Conservation (phyloP, 352 stramenopile genomes). For the Phytophthora pisi region DNA sequence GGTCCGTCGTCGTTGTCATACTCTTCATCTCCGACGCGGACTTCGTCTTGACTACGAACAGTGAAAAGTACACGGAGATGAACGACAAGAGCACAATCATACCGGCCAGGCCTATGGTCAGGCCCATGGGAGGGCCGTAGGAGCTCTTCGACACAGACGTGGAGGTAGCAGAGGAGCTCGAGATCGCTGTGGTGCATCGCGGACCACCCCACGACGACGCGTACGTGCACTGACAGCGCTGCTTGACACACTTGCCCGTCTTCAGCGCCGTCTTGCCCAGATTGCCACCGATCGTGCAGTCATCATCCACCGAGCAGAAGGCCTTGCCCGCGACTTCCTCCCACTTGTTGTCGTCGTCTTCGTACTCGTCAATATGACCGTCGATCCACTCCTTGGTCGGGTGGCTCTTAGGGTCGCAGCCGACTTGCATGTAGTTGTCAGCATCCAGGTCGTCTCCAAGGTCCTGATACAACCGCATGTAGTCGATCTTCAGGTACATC, state of each 20-base stretch:
- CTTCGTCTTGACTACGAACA: constrained; percentile 23
- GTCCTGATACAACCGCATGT: constrained; percentile 71
- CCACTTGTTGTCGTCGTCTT: constrained; percentile 54
- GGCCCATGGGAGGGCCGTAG: constrained; percentile 45
- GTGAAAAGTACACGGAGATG: constrained; percentile 38
- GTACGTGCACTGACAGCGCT: constrained; percentile 50
- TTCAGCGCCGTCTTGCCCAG: constrained; percentile 36
- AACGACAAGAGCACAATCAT: constrained; percentile 39
- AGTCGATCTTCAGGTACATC: constrained; percentile 78
- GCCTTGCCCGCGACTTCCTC: constrained; percentile 47
- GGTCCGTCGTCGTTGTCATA: constrained; percentile 4
- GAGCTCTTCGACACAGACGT: constrained; percentile 22
- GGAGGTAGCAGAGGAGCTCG: constrained; percentile 16
- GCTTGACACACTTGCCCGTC: constrained; percentile 59
- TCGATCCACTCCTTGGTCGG: constrained; percentile 74
- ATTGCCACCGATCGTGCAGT: constrained; percentile 58
- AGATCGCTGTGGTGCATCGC: constrained; percentile 52
- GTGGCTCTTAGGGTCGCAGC: constrained; percentile 56
- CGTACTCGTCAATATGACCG: constrained; percentile 64
- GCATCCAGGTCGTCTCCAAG: constrained; percentile 35
- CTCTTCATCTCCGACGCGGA: constrained; percentile 20
- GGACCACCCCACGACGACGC: constrained; percentile 57
- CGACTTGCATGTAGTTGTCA: constrained; percentile 59
- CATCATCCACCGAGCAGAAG: constrained; percentile 47
- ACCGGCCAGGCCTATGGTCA: constrained; percentile 34